Evolutionary conservation across 352 stramenopile genomes (phyloP).

Genomic region (Elongisporangium senticosum): DNA sequence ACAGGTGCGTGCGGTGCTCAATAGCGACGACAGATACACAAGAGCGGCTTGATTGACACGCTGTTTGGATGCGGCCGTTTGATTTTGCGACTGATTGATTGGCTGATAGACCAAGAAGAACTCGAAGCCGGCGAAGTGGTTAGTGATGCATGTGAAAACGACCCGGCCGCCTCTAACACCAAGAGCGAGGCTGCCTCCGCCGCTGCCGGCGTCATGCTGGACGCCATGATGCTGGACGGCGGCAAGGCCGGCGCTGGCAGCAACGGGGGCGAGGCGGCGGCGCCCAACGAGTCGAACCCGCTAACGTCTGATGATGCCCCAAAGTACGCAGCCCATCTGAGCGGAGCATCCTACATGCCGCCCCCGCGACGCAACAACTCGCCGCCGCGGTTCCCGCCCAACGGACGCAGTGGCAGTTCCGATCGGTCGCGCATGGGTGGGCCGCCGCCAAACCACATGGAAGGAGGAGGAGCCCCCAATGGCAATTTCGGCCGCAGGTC

Average conservation of each 20-base stretch:
- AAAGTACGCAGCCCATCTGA: background rate
- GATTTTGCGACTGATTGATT: conserved; percentile 2
- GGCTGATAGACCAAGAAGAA: conserved; percentile 34
- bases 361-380: background rate
- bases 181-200: background rate
- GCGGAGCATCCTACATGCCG: background rate
- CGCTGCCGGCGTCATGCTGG: background rate
- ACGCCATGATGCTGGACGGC: background rate
- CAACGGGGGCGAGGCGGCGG: background rate
- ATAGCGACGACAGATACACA: background rate
- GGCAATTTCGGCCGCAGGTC: background rate
- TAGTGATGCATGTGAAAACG: conserved; percentile 24
- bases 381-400: background rate
- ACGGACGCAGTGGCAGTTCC: background rate
- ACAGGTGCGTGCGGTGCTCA: conserved; percentile 22
- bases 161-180: background rate
- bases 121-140: conserved; percentile 59
- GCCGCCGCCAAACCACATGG: background rate
- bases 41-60: conserved; percentile 1
- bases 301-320: background rate
- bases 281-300: background rate
- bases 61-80: conserved; percentile 1
- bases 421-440: background rate
- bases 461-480: background rate
- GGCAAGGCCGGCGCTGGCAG: background rate